Evolutionary conservation across 2,329 filamentous ascomycete genomes (phyloP), one percentile per base, ranked within the genome.

Genomic region (Pseudonectria foliicola): DNA sequence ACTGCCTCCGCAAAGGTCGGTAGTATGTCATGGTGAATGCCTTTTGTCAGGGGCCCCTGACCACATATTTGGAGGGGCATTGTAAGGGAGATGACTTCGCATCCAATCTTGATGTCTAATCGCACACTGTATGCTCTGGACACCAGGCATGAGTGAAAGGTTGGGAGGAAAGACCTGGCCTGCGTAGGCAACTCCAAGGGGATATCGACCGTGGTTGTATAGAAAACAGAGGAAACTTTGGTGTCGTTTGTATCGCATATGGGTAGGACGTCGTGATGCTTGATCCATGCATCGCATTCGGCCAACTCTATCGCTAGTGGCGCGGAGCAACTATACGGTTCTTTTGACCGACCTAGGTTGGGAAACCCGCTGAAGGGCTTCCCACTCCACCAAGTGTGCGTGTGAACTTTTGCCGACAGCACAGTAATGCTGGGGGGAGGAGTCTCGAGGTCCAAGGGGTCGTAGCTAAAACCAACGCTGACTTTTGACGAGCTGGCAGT

Each of bases 61-160:
- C 5, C 18, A 21, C 5, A 21, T 21, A 21, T 21, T 8, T 21
- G 18, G 5, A 21, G 18, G 8, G 18, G 18, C 5, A 21, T 8
- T 8, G 18, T 6, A 21, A 21, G 18, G 18, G 18, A 6, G 8
- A 21, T n/a, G n/a, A 21, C 18, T 21, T 21, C 18, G 5, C 18
- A 21, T 27, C n/a, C 13, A 31, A 31, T 11, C 6, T 31, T 12
- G 8, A 21, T 31, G 15, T n/a, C 15, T 7, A 31, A 12, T 31
- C 15, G 23, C 29, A 34, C 21, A 18, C 15, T 23, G 10, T 34
- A 34, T n/a, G 26, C 27, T 15, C 32, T 25, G 8, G 32, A 34
- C 10, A 34, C 13, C 8, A 34, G 25, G 24, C 32, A 34, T 2
- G 32, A 23, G 8, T 34, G 32, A 14, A 34, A 34, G 4, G 26